phyloP scores from a whole-genome alignment of 1,284 basidiomycete species.

The Schizopora paradoxa region DNA sequence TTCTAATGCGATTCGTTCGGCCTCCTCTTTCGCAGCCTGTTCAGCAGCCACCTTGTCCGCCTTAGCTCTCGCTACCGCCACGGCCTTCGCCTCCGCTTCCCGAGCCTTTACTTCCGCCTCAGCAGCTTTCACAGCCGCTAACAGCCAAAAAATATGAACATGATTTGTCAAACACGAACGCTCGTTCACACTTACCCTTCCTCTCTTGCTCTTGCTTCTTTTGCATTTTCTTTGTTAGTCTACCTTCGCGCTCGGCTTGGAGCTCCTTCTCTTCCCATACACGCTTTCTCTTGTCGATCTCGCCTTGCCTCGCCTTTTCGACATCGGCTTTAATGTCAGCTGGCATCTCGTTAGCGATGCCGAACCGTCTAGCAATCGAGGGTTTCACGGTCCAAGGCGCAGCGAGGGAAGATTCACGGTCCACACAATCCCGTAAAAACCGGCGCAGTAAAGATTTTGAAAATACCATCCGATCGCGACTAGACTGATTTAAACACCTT shows the following conservation, averaged over 20 bases:
- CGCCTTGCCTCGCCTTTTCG: constrained; percentile 74
- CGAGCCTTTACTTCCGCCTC: constrained; percentile 57
- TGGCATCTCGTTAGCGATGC: constrained; percentile 79
- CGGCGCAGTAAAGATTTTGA: constrained; percentile 95
- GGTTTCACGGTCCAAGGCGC: constrained; percentile 95
- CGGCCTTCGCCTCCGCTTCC: constrained; percentile 54
- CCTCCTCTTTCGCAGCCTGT: constrained; percentile 63
- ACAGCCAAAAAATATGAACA: constrained; percentile 11
- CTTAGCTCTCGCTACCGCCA: constrained; percentile 23
- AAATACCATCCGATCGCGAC: constrained; percentile 91
- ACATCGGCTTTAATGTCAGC: constrained; percentile 79
- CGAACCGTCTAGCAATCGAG: constrained; percentile 76
- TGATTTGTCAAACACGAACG: too few species aligned
- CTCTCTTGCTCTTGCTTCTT: constrained; percentile 69
- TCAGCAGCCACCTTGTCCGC: constrained; percentile 48
- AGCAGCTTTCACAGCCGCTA: constrained; percentile 33
- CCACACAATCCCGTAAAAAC: constrained; percentile 91
- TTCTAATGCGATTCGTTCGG: constrained; percentile 62
- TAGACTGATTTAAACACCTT: constrained; percentile 28
- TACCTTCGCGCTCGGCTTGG: constrained; percentile 34
- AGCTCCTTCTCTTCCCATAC: constrained; percentile 77
- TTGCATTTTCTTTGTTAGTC: constrained; percentile 75
- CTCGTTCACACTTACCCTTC: constrained; percentile 61
- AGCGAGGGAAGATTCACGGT: constrained; percentile 85
- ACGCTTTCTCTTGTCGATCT: constrained; percentile 87